Base-by-base conservation (phyloP, 768 basidiomycete species). In the Mycena belliarum region DNA sequence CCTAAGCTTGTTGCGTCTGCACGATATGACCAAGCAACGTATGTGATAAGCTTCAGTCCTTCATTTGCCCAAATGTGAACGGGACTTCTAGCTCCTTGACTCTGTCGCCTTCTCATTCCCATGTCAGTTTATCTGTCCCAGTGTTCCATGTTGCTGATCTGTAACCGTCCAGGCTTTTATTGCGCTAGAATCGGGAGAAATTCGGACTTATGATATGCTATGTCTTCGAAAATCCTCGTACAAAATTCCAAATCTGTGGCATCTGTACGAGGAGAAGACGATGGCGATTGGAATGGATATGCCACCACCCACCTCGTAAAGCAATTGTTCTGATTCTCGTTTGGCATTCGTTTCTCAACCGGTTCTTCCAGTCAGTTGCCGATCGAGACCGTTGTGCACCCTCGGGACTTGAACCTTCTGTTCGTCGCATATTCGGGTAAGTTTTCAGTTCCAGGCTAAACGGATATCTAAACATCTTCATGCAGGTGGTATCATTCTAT, bases 371-470 rank as follows among this genome's bases (percentile, higher is more conserved):
- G 81, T 32, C 72, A 74, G 16, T 75, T 81, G 57, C 80, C 82
- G 20, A 73, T 91, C 8, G 90, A 91, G 52, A 67, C 83, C 7
- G 76, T 86, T 7, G 69, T 82, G 26, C 89, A 92, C 69, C 91
- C 91, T 26, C 78, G 91, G 58, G 82, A 92, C 63, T 67, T 93
- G 43, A 87, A 89, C 64, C 75, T 84, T 23, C 65, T 91, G 18
- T 86, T 93, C 61, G 76, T 93, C 20, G 88, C 82, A n/a, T 92
- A 89, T 69, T 80, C 82, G 75, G 87, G 89, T 87, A 59, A 32
- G 77, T 61, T n/a, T 40, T 11, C 23, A 41, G 18, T 33, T 33
- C 20, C 54, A 35, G 33, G 29, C 21, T 12, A 18, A 29, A 37
- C 49, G 21, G 38, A 11, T 16, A 20, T 21, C 40, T 53, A 43